phyloP scores from a whole-genome alignment of 768 basidiomycete genomes.

The Boletus speciosus region DNA sequence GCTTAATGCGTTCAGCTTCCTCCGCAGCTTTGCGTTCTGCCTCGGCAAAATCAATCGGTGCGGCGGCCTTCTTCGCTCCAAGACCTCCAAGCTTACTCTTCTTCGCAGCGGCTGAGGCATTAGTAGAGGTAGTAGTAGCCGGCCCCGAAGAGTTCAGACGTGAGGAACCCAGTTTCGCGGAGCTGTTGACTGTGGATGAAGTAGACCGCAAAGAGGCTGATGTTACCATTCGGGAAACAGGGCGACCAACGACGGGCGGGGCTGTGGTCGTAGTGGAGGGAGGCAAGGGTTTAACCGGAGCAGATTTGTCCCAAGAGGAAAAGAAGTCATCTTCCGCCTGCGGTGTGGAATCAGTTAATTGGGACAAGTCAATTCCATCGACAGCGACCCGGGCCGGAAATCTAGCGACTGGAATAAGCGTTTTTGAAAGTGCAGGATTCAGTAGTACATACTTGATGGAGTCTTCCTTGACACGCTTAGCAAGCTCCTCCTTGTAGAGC shows the following conservation, averaged over 20 bases:
- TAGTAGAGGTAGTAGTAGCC: slow-evolving; percentile 26
- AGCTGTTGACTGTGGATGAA: slow-evolving; percentile 25
- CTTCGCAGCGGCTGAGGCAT: slow-evolving; percentile 40
- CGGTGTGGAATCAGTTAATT: slow-evolving; percentile 37
- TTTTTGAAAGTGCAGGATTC: background rate
- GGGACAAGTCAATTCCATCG: slow-evolving; percentile 67
- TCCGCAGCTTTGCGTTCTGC: slow-evolving; percentile 87
- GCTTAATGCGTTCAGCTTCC: slow-evolving; percentile 89
- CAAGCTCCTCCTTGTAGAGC: slow-evolving; percentile 90
- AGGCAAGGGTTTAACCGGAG: slow-evolving; percentile 50
- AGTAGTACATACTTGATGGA: slow-evolving; percentile 48
- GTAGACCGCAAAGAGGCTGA: slow-evolving; percentile 58
- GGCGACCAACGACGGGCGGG: slow-evolving; percentile 58
- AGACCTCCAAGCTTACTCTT: slow-evolving; percentile 73
- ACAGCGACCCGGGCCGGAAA: slow-evolving; percentile 74
- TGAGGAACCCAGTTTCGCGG: slow-evolving; percentile 40
- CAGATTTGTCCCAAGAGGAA: slow-evolving; percentile 90
- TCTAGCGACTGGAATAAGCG: slow-evolving; percentile 36
- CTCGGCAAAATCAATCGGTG: slow-evolving; percentile 88
- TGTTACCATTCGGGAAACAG: slow-evolving; percentile 59
- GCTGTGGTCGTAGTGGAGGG: slow-evolving; percentile 48
- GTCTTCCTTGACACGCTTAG: slow-evolving; percentile 77
- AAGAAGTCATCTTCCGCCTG: slow-evolving; percentile 90
- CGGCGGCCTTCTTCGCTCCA: slow-evolving; percentile 82
- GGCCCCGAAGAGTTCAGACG: slow-evolving; percentile 42